phyloP scores from a whole-genome alignment of 345 rosid genomes.

The Cardiospermum halicacabum region DNA sequence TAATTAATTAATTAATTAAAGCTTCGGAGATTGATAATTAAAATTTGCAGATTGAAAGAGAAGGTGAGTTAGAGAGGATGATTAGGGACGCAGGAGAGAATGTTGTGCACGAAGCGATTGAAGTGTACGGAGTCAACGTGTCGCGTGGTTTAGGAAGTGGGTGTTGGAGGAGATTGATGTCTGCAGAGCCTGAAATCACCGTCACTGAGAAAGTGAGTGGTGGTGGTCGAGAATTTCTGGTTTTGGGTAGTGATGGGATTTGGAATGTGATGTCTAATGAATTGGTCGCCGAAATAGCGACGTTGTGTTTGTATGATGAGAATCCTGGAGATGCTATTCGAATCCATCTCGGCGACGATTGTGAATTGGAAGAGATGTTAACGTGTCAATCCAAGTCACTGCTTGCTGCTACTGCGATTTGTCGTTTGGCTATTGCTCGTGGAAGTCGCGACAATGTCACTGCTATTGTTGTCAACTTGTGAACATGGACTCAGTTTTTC shows the following conservation, averaged over 20 bases:
- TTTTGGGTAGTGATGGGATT: slow-evolving; percentile 31
- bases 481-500: too few relatives aligned
- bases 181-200: slow-evolving; percentile 8
- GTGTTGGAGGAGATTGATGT: neutral
- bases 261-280: slow-evolving; percentile 36
- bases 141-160: slow-evolving; percentile 25
- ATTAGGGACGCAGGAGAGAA: slow-evolving; percentile 29
- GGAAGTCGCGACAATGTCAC: slow-evolving; percentile 33
- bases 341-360: neutral
- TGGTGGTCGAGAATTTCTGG: slow-evolving; percentile 32
- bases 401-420: slow-evolving; percentile 30
- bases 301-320: slow-evolving; percentile 23
- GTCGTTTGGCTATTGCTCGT: slow-evolving; percentile 25
- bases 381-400: slow-evolving; percentile 20
- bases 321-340: neutral
- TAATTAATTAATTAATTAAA: too few relatives aligned
- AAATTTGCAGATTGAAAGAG: slow-evolving; percentile 28
- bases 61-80: slow-evolving; percentile 27
- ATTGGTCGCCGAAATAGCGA: slow-evolving; percentile 28
- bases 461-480: slow-evolving; percentile 33
- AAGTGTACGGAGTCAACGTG: slow-evolving; percentile 28
- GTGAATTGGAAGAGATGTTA: neutral
- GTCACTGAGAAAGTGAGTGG: neutral
- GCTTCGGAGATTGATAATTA: too few relatives aligned
- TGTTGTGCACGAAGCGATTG: slow-evolving; percentile 17